phyloP scores from a whole-genome alignment of 257 asterid species.

The Vinca minor region DNA sequence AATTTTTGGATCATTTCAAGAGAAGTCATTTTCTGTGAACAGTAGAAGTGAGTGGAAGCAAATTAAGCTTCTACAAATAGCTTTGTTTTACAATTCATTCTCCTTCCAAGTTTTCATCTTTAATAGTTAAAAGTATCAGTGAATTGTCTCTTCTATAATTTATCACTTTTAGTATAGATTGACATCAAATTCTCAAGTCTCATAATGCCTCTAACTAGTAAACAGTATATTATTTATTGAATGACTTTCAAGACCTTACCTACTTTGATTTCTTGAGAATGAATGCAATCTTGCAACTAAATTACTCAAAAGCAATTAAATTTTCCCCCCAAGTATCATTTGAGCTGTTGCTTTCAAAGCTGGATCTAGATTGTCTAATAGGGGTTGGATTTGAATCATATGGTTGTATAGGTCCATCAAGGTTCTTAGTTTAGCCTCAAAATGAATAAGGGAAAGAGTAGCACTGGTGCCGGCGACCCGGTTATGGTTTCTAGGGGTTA shows the following conservation, averaged over 20 bases:
- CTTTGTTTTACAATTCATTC: constrained; percentile 3
- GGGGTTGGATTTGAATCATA: constrained; percentile 7
- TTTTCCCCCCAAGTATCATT: neutral
- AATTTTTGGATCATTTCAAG: constrained; percentile 24
- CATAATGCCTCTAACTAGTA: neutral
- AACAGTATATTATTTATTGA: neutral
- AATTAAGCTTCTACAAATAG: constrained; percentile 1
- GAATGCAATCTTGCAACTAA: no score
- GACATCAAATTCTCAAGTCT: constrained; percentile 7
- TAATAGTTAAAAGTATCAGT: neutral
- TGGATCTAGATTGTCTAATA: neutral
- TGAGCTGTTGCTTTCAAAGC: constrained; percentile 13
- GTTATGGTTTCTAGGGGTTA: no score
- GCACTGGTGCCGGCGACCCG: no score
- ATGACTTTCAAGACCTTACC: neutral
- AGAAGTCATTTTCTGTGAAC: constrained; percentile 32
- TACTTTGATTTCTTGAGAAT: neutral
- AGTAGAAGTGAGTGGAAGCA: constrained; percentile 9
- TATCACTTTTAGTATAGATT: constrained; percentile 4
- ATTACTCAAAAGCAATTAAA: neutral
- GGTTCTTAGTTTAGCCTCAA: constrained; percentile 8
- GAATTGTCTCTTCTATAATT: neutral
- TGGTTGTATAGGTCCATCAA: constrained; percentile 10
- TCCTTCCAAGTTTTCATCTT: constrained; percentile 13
- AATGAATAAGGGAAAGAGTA: constrained; percentile 4